These are phyloP conservation scores for Fusarium setosum DNA, from an alignment of 2,329 filamentous ascomycete species.

Conservation along the genomic window DNA sequence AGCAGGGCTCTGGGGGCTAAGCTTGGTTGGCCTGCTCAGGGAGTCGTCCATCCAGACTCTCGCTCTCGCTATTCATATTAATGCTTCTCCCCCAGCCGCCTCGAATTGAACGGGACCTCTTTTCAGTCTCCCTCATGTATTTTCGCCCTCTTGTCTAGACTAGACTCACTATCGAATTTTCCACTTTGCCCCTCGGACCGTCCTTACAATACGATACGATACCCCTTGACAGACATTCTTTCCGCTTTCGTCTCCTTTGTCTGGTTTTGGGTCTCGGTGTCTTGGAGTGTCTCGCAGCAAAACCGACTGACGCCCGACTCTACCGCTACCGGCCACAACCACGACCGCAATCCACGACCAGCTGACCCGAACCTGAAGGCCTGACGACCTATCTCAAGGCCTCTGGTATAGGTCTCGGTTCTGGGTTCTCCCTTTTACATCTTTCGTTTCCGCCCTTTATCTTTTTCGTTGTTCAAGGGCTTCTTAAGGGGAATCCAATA, in stretches of 20 bases:
- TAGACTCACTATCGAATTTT: constrained; percentile 35
- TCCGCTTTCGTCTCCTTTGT: constrained; percentile 39
- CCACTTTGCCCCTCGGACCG: neutral
- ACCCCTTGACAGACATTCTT: constrained; percentile 27
- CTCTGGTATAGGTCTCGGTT: constrained; percentile 6
- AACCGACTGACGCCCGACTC: neutral
- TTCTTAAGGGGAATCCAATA: constrained; percentile 37
- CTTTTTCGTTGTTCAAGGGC: constrained; percentile 16
- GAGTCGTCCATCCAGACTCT: neutral
- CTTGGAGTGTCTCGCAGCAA: constrained; percentile 21
- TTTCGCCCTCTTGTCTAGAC: constrained; percentile 26
- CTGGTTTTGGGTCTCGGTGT: constrained; percentile 30
- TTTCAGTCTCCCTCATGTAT: constrained; percentile 2
- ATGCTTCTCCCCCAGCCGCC: constrained; percentile 33
- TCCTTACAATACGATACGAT: constrained; percentile 9
- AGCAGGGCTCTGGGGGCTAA: constrained; percentile 23
- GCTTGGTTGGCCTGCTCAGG: constrained; percentile 11
- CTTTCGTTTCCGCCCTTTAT: constrained; percentile 22
- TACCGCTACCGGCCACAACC: constrained; percentile 31
- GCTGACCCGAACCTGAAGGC: constrained; percentile 21
- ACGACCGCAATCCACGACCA: constrained; percentile 22
- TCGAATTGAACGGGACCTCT: constrained; percentile 8
- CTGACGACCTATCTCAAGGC: constrained; percentile 30
- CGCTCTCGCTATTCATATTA: constrained; percentile 36
- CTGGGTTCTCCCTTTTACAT: constrained; percentile 14